Evolutionary conservation across 2,329 filamentous ascomycete species (phyloP), one percentile per base, ranked within the genome.

Genomic region (Pseudogymnoascus sp.): DNA sequence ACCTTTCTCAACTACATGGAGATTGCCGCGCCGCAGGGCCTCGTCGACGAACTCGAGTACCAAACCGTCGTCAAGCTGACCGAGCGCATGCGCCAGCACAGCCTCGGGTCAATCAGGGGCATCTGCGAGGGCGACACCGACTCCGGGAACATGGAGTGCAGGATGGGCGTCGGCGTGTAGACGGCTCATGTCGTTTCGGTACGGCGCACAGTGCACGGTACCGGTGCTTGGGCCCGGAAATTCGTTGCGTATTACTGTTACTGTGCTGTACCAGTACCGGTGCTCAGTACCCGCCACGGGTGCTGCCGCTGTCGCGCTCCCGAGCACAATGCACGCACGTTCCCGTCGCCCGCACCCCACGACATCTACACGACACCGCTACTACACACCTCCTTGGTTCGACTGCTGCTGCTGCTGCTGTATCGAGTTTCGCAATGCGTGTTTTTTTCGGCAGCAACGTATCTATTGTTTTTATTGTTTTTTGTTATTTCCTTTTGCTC

Each of bases 61-160:
- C 75, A 90, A 67, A 85, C 86, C 2, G 86, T 97, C 59, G 82
- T 91, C 17, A 91, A 91, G 73, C 78, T 97, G 67, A 93, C 93
- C 74, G 89, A 96, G 75, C 96, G 93, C 76, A 81, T 96, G 31
- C 86, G 90, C 65, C 84, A 89, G 57, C 83, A 86, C 68, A 67
- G 72, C 57, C 21, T 36, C 28, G 47, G 62, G 23, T 7, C 69
- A 79, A 23, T 76, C 78, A 21, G 78, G 78, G 69, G 72, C 35
- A 75, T 75, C 59, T 69, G 70, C 8, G 74, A 75, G 61, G 69
- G 73, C 63, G 72, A 74, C 19, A 65, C 66, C 44, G 72, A 74
- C 61, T 42, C 47, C n/a, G 50, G 19, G 21, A 44, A 19, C 15
- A 62, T 62, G 60, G 38, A 62, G 38, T 47, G 17, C 33, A 31